Evolutionary conservation across 2,329 filamentous ascomycete species (phyloP).

Genomic region (Metarhizium robertsii): DNA sequence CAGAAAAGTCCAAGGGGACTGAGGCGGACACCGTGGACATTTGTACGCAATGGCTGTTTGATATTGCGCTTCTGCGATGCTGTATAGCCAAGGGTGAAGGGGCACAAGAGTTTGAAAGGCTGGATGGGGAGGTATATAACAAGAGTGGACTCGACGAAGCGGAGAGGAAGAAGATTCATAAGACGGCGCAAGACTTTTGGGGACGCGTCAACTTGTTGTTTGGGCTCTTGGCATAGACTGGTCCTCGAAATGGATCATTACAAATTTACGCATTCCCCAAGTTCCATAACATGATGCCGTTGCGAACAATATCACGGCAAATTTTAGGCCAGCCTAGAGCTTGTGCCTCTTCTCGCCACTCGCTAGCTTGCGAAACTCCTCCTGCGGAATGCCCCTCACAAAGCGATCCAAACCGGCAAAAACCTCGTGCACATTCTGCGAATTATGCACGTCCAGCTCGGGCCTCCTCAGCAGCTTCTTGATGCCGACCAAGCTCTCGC

Average conservation of each 20-base stretch:
- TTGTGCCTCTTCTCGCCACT: constrained; percentile 91
- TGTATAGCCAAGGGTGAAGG: constrained; percentile 27
- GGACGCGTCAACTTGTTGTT: constrained; percentile 76
- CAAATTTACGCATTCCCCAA: background rate
- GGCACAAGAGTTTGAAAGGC: constrained; percentile 25
- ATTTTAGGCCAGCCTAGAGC: constrained; percentile 40
- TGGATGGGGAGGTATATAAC: constrained; percentile 37
- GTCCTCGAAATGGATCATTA: background rate
- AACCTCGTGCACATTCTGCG: constrained; percentile 73
- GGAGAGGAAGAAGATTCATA: constrained; percentile 44
- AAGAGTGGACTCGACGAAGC: constrained; percentile 40
- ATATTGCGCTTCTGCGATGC: constrained; percentile 41
- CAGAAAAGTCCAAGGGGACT: constrained; percentile 6
- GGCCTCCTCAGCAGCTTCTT: constrained; percentile 74
- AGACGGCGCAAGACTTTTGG: constrained; percentile 68
- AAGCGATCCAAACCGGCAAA: constrained; percentile 81
- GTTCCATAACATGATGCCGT: background rate
- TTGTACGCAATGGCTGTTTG: constrained; percentile 52
- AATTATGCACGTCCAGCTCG: constrained; percentile 62
- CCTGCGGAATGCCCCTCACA: constrained; percentile 68
- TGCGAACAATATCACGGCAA: background rate
- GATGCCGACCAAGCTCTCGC: constrained; percentile 70
- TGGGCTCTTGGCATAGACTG: constrained; percentile 51
- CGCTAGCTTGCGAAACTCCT: constrained; percentile 80
- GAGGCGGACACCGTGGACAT: constrained; percentile 33